Percentiles rank a stretch among this genome's conserved stretches.
Evolutionary conservation across 768 basidiomycete species (phyloP).

Genomic region (Termitomyces sp.): DNA sequence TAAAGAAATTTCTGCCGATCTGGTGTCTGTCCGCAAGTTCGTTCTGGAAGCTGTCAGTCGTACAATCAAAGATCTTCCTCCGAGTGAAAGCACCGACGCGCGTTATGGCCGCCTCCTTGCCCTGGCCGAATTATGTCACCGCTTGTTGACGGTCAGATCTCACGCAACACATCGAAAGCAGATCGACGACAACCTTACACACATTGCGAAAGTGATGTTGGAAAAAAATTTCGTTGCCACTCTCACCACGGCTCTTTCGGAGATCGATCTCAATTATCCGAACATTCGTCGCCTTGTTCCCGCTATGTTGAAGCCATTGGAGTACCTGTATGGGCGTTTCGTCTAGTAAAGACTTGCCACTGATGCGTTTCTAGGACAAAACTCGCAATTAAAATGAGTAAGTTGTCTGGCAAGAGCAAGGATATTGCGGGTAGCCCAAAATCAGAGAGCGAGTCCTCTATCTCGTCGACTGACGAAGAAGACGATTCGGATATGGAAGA

Average conservation of each 20-base stretch:
- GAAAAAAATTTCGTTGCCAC: slow-evolving; percentile 95
- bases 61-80: slow-evolving; percentile 72
- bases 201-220: slow-evolving; percentile 95
- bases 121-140: slow-evolving; percentile 81
- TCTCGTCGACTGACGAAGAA: slow-evolving; percentile 48
- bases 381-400: slow-evolving; percentile 97
- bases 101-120: slow-evolving; percentile 89
- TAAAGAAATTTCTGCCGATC: slow-evolving; percentile 74
- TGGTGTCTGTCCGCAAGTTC: slow-evolving; percentile 87
- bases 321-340: slow-evolving; percentile 62
- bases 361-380: slow-evolving; percentile 59
- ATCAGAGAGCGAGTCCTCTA: slow-evolving; percentile 42
- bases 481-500: slow-evolving; percentile 57
- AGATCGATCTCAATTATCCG: slow-evolving; percentile 95
- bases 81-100: slow-evolving; percentile 55
- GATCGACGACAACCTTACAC: slow-evolving; percentile 75
- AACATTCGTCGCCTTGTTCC: slow-evolving; percentile 83
- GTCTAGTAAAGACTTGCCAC: slow-evolving; percentile 7
- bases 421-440: slow-evolving; percentile 44
- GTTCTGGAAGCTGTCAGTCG: slow-evolving; percentile 87
- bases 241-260: slow-evolving; percentile 81
- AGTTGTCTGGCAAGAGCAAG: slow-evolving; percentile 61
- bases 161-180: slow-evolving; percentile 50
- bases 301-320: slow-evolving; percentile 82
- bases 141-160: slow-evolving; percentile 77